Evolutionary conservation across 2,329 filamentous ascomycete species (phyloP), one percentile per base, ranked within the genome.

Genomic region (Aspergillus quadrilineatus): DNA sequence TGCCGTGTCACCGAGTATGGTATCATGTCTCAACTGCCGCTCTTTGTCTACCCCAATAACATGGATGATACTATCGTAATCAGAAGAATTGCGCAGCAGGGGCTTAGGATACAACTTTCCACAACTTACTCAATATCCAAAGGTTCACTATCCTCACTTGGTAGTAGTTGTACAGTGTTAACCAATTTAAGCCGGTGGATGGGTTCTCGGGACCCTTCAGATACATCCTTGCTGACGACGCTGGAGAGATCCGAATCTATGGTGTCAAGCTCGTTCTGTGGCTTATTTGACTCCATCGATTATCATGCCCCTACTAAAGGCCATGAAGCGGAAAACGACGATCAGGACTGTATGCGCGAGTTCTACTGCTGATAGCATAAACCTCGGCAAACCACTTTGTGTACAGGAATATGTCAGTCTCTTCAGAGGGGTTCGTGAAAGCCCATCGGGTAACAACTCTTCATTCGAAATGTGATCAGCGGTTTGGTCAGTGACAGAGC

Each of bases 11-110:
- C 12, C 36, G 26, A 42, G 12, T 4, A 50, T n/a, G 1, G 26
- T 15, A 4, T 50, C 26, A 22, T 41, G 22, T 4, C 22, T 10
- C 36, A 50, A 7, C 17, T 22, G 34, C 10, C 6, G 17, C 6
- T 15, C 22, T 6, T 12, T 6, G 36, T n/a, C 7, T 6, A 30
- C 12, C 9, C 47, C 47, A 6, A 30, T 8, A 29, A 50, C 47
- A n/a, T 50, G 47, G 14, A 50, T 50, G 47, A 50, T 42, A 9
- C 47, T 50, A 6, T 15, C 12, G 15, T n/a, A n/a, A 36, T 50
- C 26, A 50, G 47, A 15, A 30, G 2, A 8, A 44, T 10, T n/a
- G n/a, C 4, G 8, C 14, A 15, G 9, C 4, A 47, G 28, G 10
- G 8, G 14, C 44, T 12, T 14, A n/a, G 12, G 14, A 12, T 28